phyloP scores from a whole-genome alignment of 1,284 basidiomycete species.

The Lentinus polychrous region DNA sequence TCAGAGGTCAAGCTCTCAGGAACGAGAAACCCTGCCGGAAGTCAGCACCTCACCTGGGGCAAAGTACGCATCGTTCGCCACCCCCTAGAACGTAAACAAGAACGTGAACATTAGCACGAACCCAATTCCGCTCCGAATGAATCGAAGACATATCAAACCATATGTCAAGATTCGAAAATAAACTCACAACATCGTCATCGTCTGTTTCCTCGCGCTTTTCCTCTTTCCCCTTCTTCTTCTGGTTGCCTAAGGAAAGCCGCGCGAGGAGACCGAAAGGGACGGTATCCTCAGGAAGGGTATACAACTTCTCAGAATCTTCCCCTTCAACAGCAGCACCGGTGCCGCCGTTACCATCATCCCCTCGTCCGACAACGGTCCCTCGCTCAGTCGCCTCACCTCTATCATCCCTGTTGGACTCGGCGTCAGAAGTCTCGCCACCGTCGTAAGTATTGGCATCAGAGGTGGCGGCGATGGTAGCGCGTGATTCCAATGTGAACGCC shows the following conservation, averaged over 20 bases:
- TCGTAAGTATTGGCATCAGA: slow-evolving; percentile 16
- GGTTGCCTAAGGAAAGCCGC: slow-evolving; percentile 55
- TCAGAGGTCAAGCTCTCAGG: no score
- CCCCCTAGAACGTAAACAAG: slow-evolving; percentile 33
- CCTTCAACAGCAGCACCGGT: slow-evolving; percentile 5
- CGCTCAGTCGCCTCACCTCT: slow-evolving; percentile 21
- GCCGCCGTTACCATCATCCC: neutral
- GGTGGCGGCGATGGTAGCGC: slow-evolving; percentile 17
- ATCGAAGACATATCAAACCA: no score
- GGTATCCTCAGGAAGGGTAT: slow-evolving; percentile 53
- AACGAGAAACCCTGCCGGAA: no score
- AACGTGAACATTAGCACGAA: neutral
- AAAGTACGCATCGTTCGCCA: slow-evolving; percentile 80
- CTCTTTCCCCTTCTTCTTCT: slow-evolving; percentile 28
- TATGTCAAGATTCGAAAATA: neutral
- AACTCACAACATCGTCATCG: slow-evolving; percentile 61
- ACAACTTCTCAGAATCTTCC: slow-evolving; percentile 35
- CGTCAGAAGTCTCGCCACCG: slow-evolving; percentile 19
- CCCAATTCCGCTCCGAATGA: no score
- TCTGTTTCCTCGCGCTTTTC: slow-evolving; percentile 33
- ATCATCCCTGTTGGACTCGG: slow-evolving; percentile 7
- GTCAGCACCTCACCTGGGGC: slow-evolving; percentile 48
- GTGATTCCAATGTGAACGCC: slow-evolving; percentile 39
- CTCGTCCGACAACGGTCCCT: slow-evolving; percentile 15
- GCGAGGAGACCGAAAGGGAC: slow-evolving; percentile 73